Base-by-base conservation (phyloP, 1,139 yeast species). In the Magnusiomyces tetraspermus region DNA sequence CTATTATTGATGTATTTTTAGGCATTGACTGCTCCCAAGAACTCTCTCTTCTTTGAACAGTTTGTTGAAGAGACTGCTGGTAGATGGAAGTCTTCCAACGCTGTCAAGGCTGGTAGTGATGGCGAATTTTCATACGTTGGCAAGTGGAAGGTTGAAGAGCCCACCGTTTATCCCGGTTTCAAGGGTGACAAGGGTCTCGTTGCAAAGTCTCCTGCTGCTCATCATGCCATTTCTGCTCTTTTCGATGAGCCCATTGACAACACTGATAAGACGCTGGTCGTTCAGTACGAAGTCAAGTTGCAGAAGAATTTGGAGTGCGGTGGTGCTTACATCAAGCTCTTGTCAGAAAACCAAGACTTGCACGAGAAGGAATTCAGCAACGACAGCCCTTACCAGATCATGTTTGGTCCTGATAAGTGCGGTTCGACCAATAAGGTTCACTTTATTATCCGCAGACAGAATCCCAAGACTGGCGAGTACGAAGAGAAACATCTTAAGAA, bases 341-440 rank as follows among this genome's bases (percentile, higher is more conserved):
- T 89, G 53, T 74, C 80, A 38, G 74, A 72, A n/a, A 71, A 71
- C 10, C 78, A 71, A 2, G 74, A 72, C 22, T 70, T 76, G 24
- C 68, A 65, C 50, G 70, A 68, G 11, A 71, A 72, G 57, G 75
- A 73, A 61, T 82, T 85, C 68, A 73, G 71, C 60, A 76, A 78
- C 57, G 79, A 76, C 23, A 76, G 95, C 5, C 85, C 90, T 0
- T 88, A 83, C 70, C 88, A 84, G 65, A 69, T 90, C 58, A 85
- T 89, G 94, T 90, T 90, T 73, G 97, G 97, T 26, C 97, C 97
- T 38, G 97, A 90, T 69, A 78, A 76, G 66, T 90, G 97, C 71
- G 95, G 95, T 2, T 67, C 81, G 50, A 78, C 83, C 48, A 85
- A 88, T 71, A 83, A 82, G 68, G 82, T 89, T 30, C 95, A 85